Conservation (phyloP, 495 filamentous ascomycete species). For the Trichocladium antarcticum region DNA sequence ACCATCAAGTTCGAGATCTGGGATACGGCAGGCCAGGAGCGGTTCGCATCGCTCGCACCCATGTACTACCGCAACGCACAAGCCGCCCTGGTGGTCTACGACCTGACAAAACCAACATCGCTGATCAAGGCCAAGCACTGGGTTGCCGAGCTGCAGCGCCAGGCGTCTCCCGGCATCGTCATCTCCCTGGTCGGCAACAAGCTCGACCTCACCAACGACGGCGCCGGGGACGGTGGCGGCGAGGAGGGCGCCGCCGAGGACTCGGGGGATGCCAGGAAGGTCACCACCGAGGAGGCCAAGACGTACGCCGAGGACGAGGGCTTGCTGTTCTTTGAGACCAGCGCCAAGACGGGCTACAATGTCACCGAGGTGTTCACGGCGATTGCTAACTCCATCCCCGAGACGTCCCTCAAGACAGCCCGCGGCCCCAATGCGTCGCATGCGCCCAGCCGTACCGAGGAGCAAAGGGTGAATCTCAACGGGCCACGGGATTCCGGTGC, state of each 20-base stretch:
- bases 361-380: conserved; percentile 94
- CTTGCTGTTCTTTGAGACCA: conserved; percentile 93
- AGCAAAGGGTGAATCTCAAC: conserved; percentile 60
- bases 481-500: conserved; percentile 49
- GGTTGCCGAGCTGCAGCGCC: conserved; percentile 94
- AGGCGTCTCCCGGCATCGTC: conserved; percentile 95
- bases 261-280: conserved; percentile 71
- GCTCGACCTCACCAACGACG: conserved; percentile 67
- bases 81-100: conserved; percentile 96
- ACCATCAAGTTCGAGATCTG: conserved; percentile 99
- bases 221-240: conserved; percentile 30
- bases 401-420: conserved; percentile 83
- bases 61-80: conserved; percentile 99
- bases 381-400: conserved; percentile 95
- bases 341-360: conserved; percentile 88
- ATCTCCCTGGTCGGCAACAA: conserved; percentile 98
- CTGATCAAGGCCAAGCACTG: conserved; percentile 96
- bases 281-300: conserved; percentile 79
- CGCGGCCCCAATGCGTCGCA: conserved; percentile 54
- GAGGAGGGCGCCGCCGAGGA: conserved; percentile 44
- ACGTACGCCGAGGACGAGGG: conserved; percentile 89
- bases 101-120: conserved; percentile 92
- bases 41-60: conserved; percentile 89
- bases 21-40: conserved; percentile 98
- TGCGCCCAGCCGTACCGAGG: conserved; percentile 44